Conservation (phyloP, 345 rosid genomes). For the Euphorbia tirucalli region DNA sequence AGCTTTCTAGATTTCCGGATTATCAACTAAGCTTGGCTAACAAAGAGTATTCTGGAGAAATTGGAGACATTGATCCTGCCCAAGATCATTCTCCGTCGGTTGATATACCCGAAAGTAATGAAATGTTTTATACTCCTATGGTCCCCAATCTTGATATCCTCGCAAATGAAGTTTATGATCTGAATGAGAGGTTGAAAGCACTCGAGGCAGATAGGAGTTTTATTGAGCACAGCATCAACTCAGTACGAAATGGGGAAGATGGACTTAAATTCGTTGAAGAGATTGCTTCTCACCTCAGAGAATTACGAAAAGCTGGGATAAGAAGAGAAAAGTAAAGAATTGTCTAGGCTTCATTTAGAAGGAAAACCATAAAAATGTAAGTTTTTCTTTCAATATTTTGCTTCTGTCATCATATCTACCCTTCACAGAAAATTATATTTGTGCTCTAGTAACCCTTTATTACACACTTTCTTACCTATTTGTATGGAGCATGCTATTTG, state of each 20-base stretch:
- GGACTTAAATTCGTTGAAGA: conserved; percentile 44
- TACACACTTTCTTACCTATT: no score
- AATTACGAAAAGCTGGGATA: conserved; percentile 34
- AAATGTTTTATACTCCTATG: background rate
- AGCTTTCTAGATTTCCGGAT: conserved; percentile 30
- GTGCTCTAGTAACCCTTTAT: no score
- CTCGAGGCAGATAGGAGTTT: conserved; percentile 47
- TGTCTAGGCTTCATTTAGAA: conserved; percentile 19
- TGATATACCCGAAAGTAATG: conserved; percentile 13
- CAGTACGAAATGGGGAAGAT: conserved; percentile 41
- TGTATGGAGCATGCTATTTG: no score
- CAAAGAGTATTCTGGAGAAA: conserved; percentile 18
- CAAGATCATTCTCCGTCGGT: conserved; percentile 16
- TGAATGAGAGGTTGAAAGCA: conserved; percentile 46
- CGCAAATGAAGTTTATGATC: conserved; percentile 30
- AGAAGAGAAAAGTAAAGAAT: conserved; percentile 27
- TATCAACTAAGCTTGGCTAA: conserved; percentile 20
- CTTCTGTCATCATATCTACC: background rate
- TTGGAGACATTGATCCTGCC: conserved; percentile 15
- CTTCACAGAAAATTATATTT: no score
- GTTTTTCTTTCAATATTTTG: conserved; percentile 4
- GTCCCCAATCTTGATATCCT: conserved; percentile 18
- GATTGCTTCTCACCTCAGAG: conserved; percentile 48
- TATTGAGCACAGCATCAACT: conserved; percentile 47
- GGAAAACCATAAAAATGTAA: conserved; percentile 29